These are phyloP conservation scores for Puccinia coronata DNA, from an alignment of 1,284 basidiomycete genomes.

Conservation along the genomic window DNA sequence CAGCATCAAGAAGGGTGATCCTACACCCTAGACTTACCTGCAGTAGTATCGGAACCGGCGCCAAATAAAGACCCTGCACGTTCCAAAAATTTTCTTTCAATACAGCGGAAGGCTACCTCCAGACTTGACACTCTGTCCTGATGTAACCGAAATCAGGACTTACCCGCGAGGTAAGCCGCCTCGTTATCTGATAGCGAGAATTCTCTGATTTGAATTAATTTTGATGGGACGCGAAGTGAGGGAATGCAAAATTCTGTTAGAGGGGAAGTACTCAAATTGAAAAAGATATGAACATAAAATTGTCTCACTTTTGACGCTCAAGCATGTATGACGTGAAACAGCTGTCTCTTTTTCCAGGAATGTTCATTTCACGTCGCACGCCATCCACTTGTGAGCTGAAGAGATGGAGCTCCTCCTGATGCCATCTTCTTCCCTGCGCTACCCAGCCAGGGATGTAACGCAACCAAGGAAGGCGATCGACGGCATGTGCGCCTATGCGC, in stretches of 20 bases:
- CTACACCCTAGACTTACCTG: slow-evolving; percentile 16
- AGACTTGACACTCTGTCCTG: background rate
- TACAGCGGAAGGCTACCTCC: background rate
- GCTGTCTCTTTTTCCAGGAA: slow-evolving; percentile 17
- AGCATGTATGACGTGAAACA: slow-evolving; percentile 39
- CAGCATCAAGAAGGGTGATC: too few relatives aligned
- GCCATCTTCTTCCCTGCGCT: slow-evolving; percentile 63
- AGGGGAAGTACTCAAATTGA: background rate
- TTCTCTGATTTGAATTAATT: slow-evolving; percentile 13
- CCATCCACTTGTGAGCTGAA: slow-evolving; percentile 64
- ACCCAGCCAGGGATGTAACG: slow-evolving; percentile 67
- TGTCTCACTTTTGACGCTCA: slow-evolving; percentile 38
- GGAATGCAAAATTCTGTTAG: background rate
- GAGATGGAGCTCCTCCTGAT: slow-evolving; percentile 65
- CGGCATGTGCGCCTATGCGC: slow-evolving; percentile 66
- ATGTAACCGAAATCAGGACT: background rate
- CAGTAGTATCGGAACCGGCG: slow-evolving; percentile 46
- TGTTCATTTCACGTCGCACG: slow-evolving; percentile 63
- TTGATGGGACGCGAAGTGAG: background rate
- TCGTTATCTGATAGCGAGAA: slow-evolving; percentile 49
- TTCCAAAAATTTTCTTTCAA: background rate
- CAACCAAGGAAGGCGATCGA: slow-evolving; percentile 67
- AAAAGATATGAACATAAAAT: background rate
- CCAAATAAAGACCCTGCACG: slow-evolving; percentile 42
- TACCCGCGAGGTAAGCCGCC: slow-evolving; percentile 52